A percentile compares a stretch with the other conserved stretches of the same genome.
phyloP scores from a whole-genome alignment of 257 asterid species.

The Eucommia ulmoides region DNA sequence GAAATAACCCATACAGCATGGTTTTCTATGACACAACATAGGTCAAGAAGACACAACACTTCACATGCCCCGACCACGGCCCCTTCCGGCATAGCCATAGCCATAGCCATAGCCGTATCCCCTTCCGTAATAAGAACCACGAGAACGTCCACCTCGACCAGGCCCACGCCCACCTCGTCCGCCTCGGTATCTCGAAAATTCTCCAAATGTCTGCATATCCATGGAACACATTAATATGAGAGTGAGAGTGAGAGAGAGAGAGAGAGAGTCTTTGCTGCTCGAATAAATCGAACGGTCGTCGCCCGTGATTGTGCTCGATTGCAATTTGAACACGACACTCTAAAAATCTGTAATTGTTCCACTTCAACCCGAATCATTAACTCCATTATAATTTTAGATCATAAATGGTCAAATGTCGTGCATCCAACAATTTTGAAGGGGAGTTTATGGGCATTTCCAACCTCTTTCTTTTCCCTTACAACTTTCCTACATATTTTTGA shows the following conservation, averaged over 20 bases:
- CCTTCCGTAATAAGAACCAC: constrained; percentile 51
- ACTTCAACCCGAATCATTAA: too few species aligned
- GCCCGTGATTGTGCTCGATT: too few species aligned
- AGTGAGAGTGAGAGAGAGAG: not conserved
- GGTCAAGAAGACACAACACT: constrained; percentile 24
- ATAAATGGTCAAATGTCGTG: too few species aligned
- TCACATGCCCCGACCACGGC: constrained; percentile 61
- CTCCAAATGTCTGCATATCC: constrained; percentile 90
- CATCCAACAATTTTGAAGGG: too few species aligned
- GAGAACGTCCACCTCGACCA: constrained; percentile 62
- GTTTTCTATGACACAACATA: too few species aligned
- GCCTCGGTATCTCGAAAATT: constrained; percentile 66
- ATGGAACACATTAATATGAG: not conserved
- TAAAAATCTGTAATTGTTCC: too few species aligned
- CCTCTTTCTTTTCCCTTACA: too few species aligned
- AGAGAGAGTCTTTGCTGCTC: not conserved
- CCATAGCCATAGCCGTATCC: constrained; percentile 30
- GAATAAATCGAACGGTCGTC: constrained; percentile 15
- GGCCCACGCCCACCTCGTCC: constrained; percentile 88
- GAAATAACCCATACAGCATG: too few species aligned
- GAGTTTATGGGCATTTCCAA: too few species aligned
- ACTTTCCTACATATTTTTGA: too few species aligned
- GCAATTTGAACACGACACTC: too few species aligned
- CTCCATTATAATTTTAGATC: too few species aligned
- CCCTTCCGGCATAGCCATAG: constrained; percentile 36